phyloP scores from a whole-genome alignment of 2,329 filamentous ascomycete genomes.

The Calonectria hawksworthii region DNA sequence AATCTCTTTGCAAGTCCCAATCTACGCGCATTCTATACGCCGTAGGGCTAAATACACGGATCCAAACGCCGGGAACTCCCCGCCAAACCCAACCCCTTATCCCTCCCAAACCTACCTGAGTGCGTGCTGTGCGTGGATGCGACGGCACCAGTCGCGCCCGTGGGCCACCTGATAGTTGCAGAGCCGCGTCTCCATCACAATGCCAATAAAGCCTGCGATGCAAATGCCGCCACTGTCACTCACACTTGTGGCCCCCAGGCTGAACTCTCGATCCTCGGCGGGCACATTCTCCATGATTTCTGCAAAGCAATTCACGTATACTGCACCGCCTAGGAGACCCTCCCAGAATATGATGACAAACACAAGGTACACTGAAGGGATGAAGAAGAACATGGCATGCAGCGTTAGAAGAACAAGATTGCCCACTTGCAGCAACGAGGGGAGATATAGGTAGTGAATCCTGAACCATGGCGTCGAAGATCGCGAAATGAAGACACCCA shows the following conservation, averaged over 20 bases:
- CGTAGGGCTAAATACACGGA: not conserved
- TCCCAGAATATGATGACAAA: slow-evolving; percentile 94
- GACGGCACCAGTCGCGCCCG: slow-evolving; percentile 81
- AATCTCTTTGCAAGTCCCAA: not conserved
- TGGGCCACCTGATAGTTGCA: slow-evolving; percentile 88
- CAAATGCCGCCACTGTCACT: slow-evolving; percentile 94
- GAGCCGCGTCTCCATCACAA: slow-evolving; percentile 84
- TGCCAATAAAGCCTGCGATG: slow-evolving; percentile 86
- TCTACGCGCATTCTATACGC: slow-evolving; percentile 2
- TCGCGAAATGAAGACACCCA: slow-evolving; percentile 94
- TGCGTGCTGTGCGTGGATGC: slow-evolving; percentile 58
- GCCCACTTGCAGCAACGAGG: slow-evolving; percentile 83
- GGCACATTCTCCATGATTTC: slow-evolving; percentile 90
- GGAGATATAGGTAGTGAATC: slow-evolving; percentile 84
- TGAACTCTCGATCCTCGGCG: slow-evolving; percentile 87
- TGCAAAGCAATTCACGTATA: slow-evolving; percentile 97
- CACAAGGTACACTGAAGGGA: slow-evolving; percentile 88
- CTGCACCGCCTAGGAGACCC: slow-evolving; percentile 88
- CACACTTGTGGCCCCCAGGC: slow-evolving; percentile 88
- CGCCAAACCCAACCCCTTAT: not conserved
- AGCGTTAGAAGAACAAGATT: slow-evolving; percentile 82
- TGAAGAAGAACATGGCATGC: slow-evolving; percentile 84
- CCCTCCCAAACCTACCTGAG: not conserved
- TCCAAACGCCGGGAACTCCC: not conserved
- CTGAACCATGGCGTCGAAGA: slow-evolving; percentile 91